Evolutionary conservation across 2,329 filamentous ascomycete genomes (phyloP).

Genomic region (Decorospora gaudefroyi): DNA sequence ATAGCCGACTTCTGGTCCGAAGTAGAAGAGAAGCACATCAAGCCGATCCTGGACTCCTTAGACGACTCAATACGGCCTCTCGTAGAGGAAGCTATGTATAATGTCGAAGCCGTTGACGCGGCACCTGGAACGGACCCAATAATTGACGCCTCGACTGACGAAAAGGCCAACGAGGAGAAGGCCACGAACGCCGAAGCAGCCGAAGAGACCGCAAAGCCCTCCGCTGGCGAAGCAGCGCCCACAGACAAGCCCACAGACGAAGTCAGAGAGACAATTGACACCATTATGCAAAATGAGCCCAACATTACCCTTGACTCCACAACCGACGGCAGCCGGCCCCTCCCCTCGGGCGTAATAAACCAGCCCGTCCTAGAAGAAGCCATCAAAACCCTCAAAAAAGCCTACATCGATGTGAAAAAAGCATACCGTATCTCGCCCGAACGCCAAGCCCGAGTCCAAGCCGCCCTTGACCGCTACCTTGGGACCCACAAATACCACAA

Average conservation of each 20-base stretch:
- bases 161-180: slow-evolving; percentile 15
- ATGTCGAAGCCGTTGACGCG: slow-evolving; percentile 42
- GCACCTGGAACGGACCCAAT: slow-evolving; percentile 37
- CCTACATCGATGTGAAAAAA: slow-evolving; percentile 81
- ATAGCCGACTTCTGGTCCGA: slow-evolving; percentile 80
- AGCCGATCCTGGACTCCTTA: slow-evolving; percentile 65
- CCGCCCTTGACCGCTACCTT: slow-evolving; percentile 72
- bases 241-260: slow-evolving; percentile 18
- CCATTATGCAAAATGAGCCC: slow-evolving; percentile 35
- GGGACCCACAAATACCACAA: slow-evolving; percentile 96
- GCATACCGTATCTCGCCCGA: slow-evolving; percentile 76
- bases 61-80: slow-evolving; percentile 66
- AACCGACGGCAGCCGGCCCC: slow-evolving; percentile 37
- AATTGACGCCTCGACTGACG: slow-evolving; percentile 39
- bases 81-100: slow-evolving; percentile 65
- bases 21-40: slow-evolving; percentile 78
- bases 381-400: slow-evolving; percentile 68
- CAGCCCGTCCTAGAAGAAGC: slow-evolving; percentile 49
- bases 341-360: slow-evolving; percentile 35
- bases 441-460: slow-evolving; percentile 76
- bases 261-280: slow-evolving; percentile 31
- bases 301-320: slow-evolving; percentile 30
- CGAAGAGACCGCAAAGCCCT: slow-evolving; percentile 16
- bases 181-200: slow-evolving; percentile 13
- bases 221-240: slow-evolving; percentile 13